A percentile compares a stretch with the other conserved stretches of the same genome.
Conservation (phyloP, 2,329 filamentous ascomycete species). For the Parastagonospora avenae region DNA sequence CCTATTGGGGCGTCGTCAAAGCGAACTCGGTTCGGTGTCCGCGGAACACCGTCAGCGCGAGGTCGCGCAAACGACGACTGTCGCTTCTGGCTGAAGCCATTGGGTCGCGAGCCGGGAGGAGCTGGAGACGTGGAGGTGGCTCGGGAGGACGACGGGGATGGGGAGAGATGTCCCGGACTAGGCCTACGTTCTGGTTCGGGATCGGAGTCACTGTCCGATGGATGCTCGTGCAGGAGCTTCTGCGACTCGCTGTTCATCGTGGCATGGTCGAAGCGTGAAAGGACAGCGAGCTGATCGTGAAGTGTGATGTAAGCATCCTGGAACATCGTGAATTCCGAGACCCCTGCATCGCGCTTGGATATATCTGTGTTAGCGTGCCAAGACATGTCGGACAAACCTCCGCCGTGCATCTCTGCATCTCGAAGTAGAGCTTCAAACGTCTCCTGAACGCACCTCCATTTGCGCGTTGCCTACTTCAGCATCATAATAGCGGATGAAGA, state of each 20-base stretch:
- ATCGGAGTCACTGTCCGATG: constrained; percentile 37
- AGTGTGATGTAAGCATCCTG: constrained; percentile 4
- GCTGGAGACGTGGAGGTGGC: constrained; percentile 37
- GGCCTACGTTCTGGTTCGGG: constrained; percentile 20
- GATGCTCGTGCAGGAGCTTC: constrained; percentile 45
- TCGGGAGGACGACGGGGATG: constrained; percentile 34
- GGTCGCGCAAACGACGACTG: constrained; percentile 55
- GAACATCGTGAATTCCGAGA: constrained; percentile 7
- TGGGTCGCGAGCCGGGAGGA: constrained; percentile 28
- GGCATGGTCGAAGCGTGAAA: constrained; percentile 34
- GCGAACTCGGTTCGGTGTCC: constrained; percentile 74
- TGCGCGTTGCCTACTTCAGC: no score
- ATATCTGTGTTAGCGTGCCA: neutral
- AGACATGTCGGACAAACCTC: neutral
- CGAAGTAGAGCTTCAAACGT: neutral
- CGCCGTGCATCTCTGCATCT: neutral
- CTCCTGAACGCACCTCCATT: no score
- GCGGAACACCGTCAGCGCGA: constrained; percentile 57
- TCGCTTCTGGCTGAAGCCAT: constrained; percentile 35
- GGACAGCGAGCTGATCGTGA: neutral
- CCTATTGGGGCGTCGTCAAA: constrained; percentile 60
- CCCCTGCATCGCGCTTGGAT: constrained; percentile 13
- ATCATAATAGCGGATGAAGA: no score
- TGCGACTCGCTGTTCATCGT: constrained; percentile 46
- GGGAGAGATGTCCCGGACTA: constrained; percentile 29